Base-by-base conservation (phyloP, 257 asterid species). In the Mitragyna speciosa region DNA sequence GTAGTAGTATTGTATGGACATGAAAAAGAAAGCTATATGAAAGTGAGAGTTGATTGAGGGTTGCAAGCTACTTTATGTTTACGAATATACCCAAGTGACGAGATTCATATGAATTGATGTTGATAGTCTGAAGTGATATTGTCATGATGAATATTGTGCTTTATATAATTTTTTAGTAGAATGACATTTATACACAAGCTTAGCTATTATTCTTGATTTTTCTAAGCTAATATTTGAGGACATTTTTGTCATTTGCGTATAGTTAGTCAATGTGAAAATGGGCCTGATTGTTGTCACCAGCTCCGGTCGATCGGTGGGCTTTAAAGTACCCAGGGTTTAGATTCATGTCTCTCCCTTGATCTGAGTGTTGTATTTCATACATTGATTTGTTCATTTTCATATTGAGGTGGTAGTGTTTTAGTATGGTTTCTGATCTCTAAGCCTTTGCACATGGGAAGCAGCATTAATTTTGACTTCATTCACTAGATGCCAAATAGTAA, bases 261-360 rank as follows among this genome's bases (percentile, higher is more conserved):
- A 39, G 14, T 3, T 4, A 36, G 41, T 36, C 41, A 36, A 36
- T 36, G 41, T 36, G 41, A 36, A 36, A 4, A 36, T 36, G 31
- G 26, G 33, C 68, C 24, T 45, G 33, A 12, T 15, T 63, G 69
- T 16, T 59, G 79, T 76, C 79, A 30, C 72, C 79, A 59, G 16
- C 59, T 61, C 72, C 79, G 72, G 79, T 45, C 43, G 3, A 24
- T 16, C 12, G 70, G 24, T 10, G 12, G 70, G 5, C 24, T 30
- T 31, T 30, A n/a, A 24, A n/a, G 3, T 14, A n/a, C n/a, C n/a
- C n/a, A n/a, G n/a, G n/a, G n/a, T n/a, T n/a, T n/a, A n/a, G n/a
- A n/a, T n/a, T n/a, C 19, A 3, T 19, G 8, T 56, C 3, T 19
- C 11, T 16, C 9, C 31, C 43, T 65, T 12, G 22, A 12, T 3